A percentile compares a stretch with the other conserved stretches of the same genome.
Conservation (phyloP, 345 rosid species). For the Pugionium cornutum region DNA sequence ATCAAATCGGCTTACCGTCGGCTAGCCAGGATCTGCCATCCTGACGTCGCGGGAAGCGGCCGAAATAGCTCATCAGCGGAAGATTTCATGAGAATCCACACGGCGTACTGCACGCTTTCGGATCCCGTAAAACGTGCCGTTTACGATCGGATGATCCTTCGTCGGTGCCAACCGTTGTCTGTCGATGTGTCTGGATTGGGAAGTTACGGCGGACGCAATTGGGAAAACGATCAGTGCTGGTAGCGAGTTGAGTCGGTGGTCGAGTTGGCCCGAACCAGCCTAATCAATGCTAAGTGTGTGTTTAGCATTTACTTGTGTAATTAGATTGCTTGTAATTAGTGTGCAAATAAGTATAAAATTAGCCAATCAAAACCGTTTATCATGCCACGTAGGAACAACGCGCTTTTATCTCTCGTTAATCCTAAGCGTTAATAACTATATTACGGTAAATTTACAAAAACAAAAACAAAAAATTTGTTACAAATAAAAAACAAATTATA, state of each 20-base stretch:
- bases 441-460: too few species aligned
- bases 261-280: neutral
- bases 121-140: slow-evolving; percentile 80
- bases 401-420: neutral
- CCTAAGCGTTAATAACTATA: too few species aligned
- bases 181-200: slow-evolving; percentile 36
- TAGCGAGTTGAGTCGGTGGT: slow-evolving; percentile 41
- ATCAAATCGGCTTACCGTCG: slow-evolving; percentile 78
- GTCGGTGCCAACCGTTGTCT: slow-evolving; percentile 52
- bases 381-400: slow-evolving; percentile 16
- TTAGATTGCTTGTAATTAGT: too few species aligned
- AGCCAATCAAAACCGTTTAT: neutral
- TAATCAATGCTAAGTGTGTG: slow-evolving; percentile 16
- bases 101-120: slow-evolving; percentile 78
- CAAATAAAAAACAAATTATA: too few species aligned
- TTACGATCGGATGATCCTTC: slow-evolving; percentile 55
- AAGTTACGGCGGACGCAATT: slow-evolving; percentile 56
- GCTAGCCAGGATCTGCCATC: slow-evolving; percentile 67
- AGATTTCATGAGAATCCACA: slow-evolving; percentile 70
- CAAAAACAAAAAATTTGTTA: too few species aligned
- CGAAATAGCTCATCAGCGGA: slow-evolving; percentile 47
- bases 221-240: slow-evolving; percentile 99
- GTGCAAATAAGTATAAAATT: too few species aligned
- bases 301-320: neutral
- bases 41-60: slow-evolving; percentile 54